phyloP scores from a whole-genome alignment of 129 eudicot species.

The Tanacetum coccineum region DNA sequence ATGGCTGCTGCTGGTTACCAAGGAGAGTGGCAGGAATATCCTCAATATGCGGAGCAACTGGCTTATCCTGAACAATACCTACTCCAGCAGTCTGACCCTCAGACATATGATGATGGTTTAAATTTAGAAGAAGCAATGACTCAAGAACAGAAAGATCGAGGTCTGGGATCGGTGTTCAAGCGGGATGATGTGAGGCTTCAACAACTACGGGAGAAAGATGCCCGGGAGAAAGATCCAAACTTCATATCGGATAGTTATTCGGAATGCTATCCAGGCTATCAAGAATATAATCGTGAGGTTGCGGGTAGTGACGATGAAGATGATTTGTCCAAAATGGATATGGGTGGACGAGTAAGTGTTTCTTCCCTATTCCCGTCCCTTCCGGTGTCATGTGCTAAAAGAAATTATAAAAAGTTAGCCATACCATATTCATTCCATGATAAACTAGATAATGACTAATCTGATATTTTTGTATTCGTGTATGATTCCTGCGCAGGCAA shows the following conservation, averaged over 20 bases:
- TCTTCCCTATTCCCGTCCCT: constrained; percentile 1
- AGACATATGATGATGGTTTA: constrained; percentile 46
- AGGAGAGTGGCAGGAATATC: constrained; percentile 92
- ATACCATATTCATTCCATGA: background rate
- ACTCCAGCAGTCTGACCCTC: constrained; percentile 46
- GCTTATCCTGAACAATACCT: constrained; percentile 78
- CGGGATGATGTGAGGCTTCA: constrained; percentile 91
- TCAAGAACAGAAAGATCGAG: too few relatives aligned
- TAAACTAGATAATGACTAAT: background rate
- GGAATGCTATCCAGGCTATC: constrained; percentile 98
- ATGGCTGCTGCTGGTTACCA: constrained; percentile 60
- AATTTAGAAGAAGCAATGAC: constrained; percentile 68
- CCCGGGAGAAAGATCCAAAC: constrained; percentile 97
- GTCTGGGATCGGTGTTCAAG: too few relatives aligned
- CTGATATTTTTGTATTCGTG: background rate
- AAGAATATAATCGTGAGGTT: constrained; percentile 92
- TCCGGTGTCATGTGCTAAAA: background rate
- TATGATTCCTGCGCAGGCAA: too few relatives aligned
- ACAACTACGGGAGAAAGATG: constrained; percentile 87
- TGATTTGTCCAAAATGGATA: constrained; percentile 96
- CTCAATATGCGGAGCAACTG: constrained; percentile 84
- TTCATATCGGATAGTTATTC: constrained; percentile 95
- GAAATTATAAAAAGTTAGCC: background rate
- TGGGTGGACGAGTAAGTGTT: constrained; percentile 71
- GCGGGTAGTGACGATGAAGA: constrained; percentile 95